Conservation (phyloP, 2,329 filamentous ascomycete genomes). For the Diaporthe ilicicola region DNA sequence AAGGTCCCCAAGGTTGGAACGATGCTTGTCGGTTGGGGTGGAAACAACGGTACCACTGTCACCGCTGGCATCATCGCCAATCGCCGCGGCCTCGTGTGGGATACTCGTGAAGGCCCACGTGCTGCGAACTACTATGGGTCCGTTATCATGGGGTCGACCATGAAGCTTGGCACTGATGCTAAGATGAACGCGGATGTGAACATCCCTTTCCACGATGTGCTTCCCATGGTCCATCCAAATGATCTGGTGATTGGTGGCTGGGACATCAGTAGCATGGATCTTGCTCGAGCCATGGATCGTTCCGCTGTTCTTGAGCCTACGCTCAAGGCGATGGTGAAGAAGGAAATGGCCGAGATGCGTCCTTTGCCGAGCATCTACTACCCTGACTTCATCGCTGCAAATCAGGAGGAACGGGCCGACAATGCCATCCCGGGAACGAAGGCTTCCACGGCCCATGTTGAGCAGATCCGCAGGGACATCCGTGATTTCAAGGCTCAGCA, state of each 20-base stretch:
- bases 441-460: slow-evolving; percentile 86
- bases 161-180: slow-evolving; percentile 92
- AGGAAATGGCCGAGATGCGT: slow-evolving; percentile 90
- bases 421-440: slow-evolving; percentile 86
- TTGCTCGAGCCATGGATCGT: slow-evolving; percentile 93
- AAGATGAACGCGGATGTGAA: slow-evolving; percentile 90
- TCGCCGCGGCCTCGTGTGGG: slow-evolving; percentile 85
- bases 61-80: slow-evolving; percentile 98
- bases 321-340: slow-evolving; percentile 86
- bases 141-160: slow-evolving; percentile 94
- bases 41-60: slow-evolving; percentile 97
- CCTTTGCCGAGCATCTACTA: slow-evolving; percentile 98
- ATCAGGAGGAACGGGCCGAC: slow-evolving; percentile 96
- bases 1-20: slow-evolving; percentile 92
- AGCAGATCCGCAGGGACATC: slow-evolving; percentile 92
- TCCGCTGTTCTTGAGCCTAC: slow-evolving; percentile 95
- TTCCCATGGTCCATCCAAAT: slow-evolving; percentile 97
- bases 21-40: slow-evolving; percentile 98
- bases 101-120: slow-evolving; percentile 88
- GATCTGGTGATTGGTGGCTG: slow-evolving; percentile 95
- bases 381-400: slow-evolving; percentile 98
- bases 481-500: slow-evolving; percentile 90
- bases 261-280: slow-evolving; percentile 93
- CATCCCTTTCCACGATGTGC: slow-evolving; percentile 91
- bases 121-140: slow-evolving; percentile 98